Percentiles rank a stretch among this genome's conserved stretches.
phyloP scores from a whole-genome alignment of 2,329 filamentous ascomycete species.

The Colletotrichum caudatum region DNA sequence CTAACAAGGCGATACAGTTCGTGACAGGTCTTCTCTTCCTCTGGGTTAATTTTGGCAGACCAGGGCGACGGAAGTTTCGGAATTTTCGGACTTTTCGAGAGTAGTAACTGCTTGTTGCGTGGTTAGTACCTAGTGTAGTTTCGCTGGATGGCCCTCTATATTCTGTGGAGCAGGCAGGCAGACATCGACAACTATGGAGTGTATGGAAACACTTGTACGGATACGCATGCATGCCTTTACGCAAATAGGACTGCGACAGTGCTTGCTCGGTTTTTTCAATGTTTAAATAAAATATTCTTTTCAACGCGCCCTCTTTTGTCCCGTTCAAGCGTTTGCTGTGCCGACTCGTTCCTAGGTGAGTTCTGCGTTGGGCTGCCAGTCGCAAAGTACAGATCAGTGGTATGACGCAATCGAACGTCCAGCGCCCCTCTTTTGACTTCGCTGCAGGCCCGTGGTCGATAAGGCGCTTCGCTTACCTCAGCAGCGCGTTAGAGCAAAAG shows the following conservation, averaged over 20 bases:
- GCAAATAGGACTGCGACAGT: neutral
- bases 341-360: neutral
- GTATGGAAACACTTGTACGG: neutral
- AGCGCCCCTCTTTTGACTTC: conserved; percentile 9
- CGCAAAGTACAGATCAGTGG: neutral
- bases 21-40: neutral
- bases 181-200: neutral
- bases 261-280: neutral
- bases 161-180: neutral
- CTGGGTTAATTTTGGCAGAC: neutral
- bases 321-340: neutral
- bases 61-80: no score
- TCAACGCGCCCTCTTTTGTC: neutral
- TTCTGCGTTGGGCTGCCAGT: neutral
- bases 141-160: neutral
- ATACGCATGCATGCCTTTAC: neutral
- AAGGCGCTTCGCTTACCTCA: conserved; percentile 25
- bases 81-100: neutral
- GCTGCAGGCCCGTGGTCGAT: neutral
- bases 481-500: neutral
- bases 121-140: neutral
- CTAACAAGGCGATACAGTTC: neutral
- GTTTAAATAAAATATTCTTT: neutral
- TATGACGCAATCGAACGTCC: conserved; percentile 33
- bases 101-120: neutral